These are phyloP conservation scores for Arthrobotrys sphaeroides DNA, from an alignment of 2,329 filamentous ascomycete genomes.

Conservation along the genomic window DNA sequence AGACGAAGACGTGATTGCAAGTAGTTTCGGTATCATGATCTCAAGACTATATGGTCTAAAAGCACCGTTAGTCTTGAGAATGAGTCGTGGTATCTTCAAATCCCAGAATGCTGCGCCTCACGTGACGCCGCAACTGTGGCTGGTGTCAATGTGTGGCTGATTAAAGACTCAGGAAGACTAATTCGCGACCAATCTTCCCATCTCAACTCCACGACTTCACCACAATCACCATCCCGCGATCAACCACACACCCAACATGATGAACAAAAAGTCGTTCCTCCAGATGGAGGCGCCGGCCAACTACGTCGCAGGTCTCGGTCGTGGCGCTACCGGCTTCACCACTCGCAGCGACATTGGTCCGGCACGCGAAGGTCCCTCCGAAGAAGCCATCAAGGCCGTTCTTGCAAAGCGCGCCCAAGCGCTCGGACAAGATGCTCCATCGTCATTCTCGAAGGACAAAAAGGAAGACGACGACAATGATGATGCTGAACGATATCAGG, in stretches of 20 bases:
- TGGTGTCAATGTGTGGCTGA: neutral
- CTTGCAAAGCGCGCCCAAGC: slow-evolving; percentile 91
- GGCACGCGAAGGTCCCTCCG: slow-evolving; percentile 90
- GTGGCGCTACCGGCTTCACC: slow-evolving; percentile 97
- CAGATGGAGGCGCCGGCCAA: slow-evolving; percentile 65
- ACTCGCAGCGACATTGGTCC: slow-evolving; percentile 96
- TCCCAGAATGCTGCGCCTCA: neutral
- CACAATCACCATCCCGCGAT: slow-evolving; percentile 10
- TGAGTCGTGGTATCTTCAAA: no score
- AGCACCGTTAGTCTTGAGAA: neutral
- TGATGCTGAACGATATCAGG: slow-evolving; percentile 84
- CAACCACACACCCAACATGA: slow-evolving; percentile 47
- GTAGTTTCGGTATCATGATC: no score
- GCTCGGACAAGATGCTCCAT: slow-evolving; percentile 76
- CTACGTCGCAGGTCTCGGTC: slow-evolving; percentile 87
- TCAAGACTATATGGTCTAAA: neutral
- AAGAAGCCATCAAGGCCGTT: slow-evolving; percentile 98
- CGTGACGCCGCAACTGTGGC: slow-evolving; percentile 19
- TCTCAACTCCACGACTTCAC: slow-evolving; percentile 1
- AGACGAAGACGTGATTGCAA: neutral
- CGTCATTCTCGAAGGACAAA: slow-evolving; percentile 75
- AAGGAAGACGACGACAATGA: slow-evolving; percentile 77
- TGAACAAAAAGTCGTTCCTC: slow-evolving; percentile 58
- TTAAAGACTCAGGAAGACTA: slow-evolving; percentile 6
- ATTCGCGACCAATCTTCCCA: slow-evolving; percentile 9